A percentile compares a stretch with the other conserved stretches of the same genome.
phyloP scores from a whole-genome alignment of 257 asterid species.

The Jacaranda mimosifolia region DNA sequence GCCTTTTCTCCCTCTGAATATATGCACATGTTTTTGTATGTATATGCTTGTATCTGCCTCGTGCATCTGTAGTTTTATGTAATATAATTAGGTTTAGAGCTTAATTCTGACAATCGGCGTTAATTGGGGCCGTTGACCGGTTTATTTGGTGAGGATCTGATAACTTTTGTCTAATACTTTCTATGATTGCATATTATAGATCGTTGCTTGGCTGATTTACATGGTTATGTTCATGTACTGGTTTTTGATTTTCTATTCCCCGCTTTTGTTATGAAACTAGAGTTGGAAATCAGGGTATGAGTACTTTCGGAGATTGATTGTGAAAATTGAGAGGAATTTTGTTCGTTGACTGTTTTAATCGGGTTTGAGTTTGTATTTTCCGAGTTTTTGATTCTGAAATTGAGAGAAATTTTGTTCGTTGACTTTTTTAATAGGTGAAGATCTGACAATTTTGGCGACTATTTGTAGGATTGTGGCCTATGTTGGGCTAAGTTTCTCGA shows the following conservation, averaged over 20 bases:
- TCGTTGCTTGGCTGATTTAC: slow-evolving; percentile 7
- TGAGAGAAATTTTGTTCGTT: slow-evolving; percentile 30
- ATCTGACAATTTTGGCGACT: slow-evolving; percentile 32
- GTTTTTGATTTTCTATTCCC: not conserved
- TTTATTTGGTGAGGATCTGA: slow-evolving; percentile 36
- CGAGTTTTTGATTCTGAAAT: slow-evolving; percentile 20
- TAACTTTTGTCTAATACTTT: not conserved
- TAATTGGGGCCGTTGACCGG: slow-evolving; percentile 45
- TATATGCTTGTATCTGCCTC: slow-evolving; percentile 5
- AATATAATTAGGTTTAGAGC: slow-evolving; percentile 8
- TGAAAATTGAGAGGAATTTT: slow-evolving; percentile 16
- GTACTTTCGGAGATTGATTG: slow-evolving; percentile 11
- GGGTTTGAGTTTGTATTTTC: slow-evolving; percentile 13
- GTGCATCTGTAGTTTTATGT: not conserved
- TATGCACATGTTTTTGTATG: slow-evolving; percentile 3
- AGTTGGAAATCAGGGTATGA: not conserved
- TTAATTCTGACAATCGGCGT: slow-evolving; percentile 27
- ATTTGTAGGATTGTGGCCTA: slow-evolving; percentile 7
- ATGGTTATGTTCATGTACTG: slow-evolving; percentile 3
- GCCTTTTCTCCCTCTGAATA: not conserved
- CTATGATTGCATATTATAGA: not conserved
- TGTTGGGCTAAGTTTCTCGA: not conserved
- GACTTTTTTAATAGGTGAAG: slow-evolving; percentile 31
- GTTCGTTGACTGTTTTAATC: slow-evolving; percentile 32
- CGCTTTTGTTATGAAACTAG: not conserved